Conservation (phyloP, 495 filamentous ascomycete species). For the Penicillium odoratum region DNA sequence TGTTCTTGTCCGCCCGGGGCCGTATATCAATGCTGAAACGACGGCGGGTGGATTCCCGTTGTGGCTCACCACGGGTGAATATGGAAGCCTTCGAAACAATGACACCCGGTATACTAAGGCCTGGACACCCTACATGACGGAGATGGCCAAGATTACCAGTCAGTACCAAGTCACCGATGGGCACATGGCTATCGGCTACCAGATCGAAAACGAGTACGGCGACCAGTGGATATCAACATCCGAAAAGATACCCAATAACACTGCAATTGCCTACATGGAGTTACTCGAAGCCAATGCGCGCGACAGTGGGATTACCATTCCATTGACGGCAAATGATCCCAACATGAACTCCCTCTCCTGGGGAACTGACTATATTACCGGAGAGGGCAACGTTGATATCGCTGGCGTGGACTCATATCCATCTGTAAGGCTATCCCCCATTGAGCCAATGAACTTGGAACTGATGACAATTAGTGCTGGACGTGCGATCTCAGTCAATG, state of each 20-base stretch:
- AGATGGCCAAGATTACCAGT: conserved; percentile 50
- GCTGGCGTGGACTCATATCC: conserved; percentile 60
- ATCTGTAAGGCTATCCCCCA: conserved; percentile 28
- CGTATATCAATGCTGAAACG: conserved; percentile 52
- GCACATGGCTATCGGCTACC: conserved; percentile 54
- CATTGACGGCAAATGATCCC: conserved; percentile 56
- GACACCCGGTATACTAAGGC: conserved; percentile 58
- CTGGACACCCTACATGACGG: conserved; percentile 47
- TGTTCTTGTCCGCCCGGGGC: conserved; percentile 39
- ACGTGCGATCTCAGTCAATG: conserved; percentile 58
- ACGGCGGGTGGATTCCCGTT: conserved; percentile 59
- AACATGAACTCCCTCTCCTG: conserved; percentile 53
- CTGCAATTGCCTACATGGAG: conserved; percentile 57
- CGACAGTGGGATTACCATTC: conserved; percentile 54
- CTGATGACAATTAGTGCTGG: conserved; percentile 49
- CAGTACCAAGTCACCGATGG: conserved; percentile 57
- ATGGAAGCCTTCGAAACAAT: conserved; percentile 57
- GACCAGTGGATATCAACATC: conserved; percentile 49
- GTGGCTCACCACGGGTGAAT: conserved; percentile 63
- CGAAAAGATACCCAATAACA: conserved; percentile 45
- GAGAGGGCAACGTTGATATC: conserved; percentile 57
- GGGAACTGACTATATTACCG: conserved; percentile 53
- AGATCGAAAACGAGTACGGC: conserved; percentile 64
- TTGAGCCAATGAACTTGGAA: background rate
- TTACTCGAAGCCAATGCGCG: conserved; percentile 50